These are phyloP conservation scores for Laburnicola sp. DNA, from an alignment of 2,329 filamentous ascomycete genomes.

Conservation along the genomic window DNA sequence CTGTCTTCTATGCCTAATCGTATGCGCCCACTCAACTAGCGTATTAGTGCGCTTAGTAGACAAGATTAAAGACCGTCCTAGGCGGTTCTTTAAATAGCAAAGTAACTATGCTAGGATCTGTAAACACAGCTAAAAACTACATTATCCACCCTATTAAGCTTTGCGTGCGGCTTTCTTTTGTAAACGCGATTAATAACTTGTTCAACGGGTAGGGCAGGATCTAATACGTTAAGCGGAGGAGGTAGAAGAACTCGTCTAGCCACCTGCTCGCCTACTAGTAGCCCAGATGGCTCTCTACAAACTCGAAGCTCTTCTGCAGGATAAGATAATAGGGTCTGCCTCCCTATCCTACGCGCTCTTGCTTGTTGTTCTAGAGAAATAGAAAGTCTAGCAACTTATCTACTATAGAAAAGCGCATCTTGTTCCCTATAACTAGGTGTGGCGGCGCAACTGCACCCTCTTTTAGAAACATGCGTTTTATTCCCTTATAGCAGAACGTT, in stretches of 20 bases:
- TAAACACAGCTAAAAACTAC: too few relatives aligned
- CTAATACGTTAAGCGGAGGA: constrained; percentile 5
- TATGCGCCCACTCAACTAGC: not conserved
- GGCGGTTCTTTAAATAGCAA: too few relatives aligned
- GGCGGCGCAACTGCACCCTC: not conserved
- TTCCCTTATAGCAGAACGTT: not conserved
- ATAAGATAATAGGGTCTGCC: too few relatives aligned
- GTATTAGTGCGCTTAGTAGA: not conserved
- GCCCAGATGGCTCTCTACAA: not conserved
- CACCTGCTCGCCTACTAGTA: not conserved
- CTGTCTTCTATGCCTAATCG: not conserved
- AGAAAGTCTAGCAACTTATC: constrained; percentile 7
- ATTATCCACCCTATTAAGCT: too few relatives aligned
- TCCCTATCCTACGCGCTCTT: not conserved
- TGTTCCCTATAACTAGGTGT: constrained; percentile 1
- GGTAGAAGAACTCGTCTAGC: constrained; percentile 7
- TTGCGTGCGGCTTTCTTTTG: too few relatives aligned
- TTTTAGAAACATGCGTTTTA: not conserved
- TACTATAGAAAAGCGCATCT: constrained; percentile 4
- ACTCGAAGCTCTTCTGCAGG: too few relatives aligned
- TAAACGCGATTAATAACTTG: too few relatives aligned
- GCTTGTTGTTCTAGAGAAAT: not conserved
- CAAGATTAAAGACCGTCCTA: not conserved
- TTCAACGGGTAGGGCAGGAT: not conserved
- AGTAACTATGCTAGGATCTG: too few relatives aligned